Evolutionary conservation across 2,329 filamentous ascomycete genomes (phyloP).

Genomic region (Chaetomiaceae sp.): DNA sequence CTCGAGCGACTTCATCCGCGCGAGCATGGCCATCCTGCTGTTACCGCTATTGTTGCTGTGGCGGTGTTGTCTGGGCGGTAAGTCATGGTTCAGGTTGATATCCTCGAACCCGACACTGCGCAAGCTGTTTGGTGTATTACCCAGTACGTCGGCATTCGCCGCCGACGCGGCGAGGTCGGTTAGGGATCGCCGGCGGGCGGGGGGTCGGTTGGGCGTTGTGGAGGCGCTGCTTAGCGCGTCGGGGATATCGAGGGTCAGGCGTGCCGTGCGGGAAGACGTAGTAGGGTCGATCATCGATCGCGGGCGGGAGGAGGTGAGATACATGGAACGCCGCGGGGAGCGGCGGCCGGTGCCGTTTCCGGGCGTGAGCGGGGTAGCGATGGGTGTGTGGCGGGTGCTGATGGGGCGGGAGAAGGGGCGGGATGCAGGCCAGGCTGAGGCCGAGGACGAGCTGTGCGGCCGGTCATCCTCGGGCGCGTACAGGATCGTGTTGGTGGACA

Average conservation of each 20-base stretch:
- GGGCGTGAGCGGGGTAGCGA: conserved; percentile 35
- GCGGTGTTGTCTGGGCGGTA: background rate
- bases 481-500: conserved; percentile 78
- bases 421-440: conserved; percentile 36
- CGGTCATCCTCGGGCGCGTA: conserved; percentile 63
- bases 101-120: background rate
- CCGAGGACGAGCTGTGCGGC: conserved; percentile 39
- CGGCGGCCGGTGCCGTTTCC: conserved; percentile 35
- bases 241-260: conserved; percentile 47
- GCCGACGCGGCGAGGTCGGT: conserved; percentile 66
- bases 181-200: conserved; percentile 51
- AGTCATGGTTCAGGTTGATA: background rate
- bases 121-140: background rate
- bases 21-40: conserved; percentile 67
- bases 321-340: conserved; percentile 45
- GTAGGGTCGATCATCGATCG: conserved; percentile 51
- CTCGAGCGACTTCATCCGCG: conserved; percentile 88
- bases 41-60: background rate
- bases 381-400: conserved; percentile 36
- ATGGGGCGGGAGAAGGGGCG: conserved; percentile 33
- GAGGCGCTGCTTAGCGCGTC: conserved; percentile 24
- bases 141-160: conserved; percentile 62
- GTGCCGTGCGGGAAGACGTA: conserved; percentile 43
- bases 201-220: conserved; percentile 27
- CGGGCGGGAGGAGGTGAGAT: conserved; percentile 46